phyloP scores from a whole-genome alignment of 2,329 filamentous ascomycete species.

The Pseudogymnoascus sp. region DNA sequence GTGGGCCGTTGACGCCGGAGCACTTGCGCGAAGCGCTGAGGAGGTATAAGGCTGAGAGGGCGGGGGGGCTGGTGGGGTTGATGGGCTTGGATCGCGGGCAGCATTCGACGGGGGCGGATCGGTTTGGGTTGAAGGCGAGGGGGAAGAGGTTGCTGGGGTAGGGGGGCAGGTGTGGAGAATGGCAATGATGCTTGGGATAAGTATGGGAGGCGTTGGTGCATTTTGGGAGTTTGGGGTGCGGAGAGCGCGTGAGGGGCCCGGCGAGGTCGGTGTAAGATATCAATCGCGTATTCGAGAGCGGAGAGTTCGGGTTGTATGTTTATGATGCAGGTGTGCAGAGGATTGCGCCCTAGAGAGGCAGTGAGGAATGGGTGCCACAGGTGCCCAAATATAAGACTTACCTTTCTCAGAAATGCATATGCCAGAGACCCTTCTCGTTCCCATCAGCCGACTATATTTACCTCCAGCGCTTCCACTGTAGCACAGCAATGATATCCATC shows the following conservation, averaged over 20 bases:
- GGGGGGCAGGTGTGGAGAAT: neutral
- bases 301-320: neutral
- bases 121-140: slow-evolving; percentile 35
- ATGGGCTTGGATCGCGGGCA: slow-evolving; percentile 54
- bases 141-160: slow-evolving; percentile 27
- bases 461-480: neutral
- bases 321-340: neutral
- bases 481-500: neutral
- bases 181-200: neutral
- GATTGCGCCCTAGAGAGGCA: neutral
- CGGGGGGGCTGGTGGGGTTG: slow-evolving; percentile 51
- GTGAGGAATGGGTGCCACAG: neutral
- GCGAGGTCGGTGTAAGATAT: neutral
- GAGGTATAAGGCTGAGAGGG: slow-evolving; percentile 54
- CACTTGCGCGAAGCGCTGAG: slow-evolving; percentile 66
- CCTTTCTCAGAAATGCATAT: neutral
- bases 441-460: neutral
- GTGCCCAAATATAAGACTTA: neutral
- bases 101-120: slow-evolving; percentile 49
- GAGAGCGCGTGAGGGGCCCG: neutral
- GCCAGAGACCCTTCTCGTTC: neutral
- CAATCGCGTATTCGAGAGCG: neutral
- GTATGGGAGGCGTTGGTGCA: neutral
- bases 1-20: slow-evolving; percentile 60
- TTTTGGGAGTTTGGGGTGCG: neutral